These are phyloP conservation scores for Delonix regia DNA, from an alignment of 306 rosid genomes.

Conservation along the genomic window DNA sequence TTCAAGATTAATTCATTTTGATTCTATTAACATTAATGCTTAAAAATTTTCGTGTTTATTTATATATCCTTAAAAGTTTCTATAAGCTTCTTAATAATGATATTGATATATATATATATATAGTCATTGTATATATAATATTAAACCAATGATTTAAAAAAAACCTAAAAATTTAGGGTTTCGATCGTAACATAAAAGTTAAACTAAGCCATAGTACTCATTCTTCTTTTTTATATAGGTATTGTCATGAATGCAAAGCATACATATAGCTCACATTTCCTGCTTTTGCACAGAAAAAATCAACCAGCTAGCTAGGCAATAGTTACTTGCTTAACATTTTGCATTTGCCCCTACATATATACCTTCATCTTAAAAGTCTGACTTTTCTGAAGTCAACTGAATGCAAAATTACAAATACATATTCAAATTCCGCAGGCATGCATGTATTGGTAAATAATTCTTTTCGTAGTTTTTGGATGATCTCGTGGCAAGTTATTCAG, in stretches of 20 bases:
- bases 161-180: background rate
- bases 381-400: background rate
- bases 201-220: background rate
- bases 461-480: constrained; percentile 37
- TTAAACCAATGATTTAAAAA: too few relatives aligned
- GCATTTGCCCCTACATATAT: background rate
- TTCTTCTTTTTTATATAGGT: too few relatives aligned
- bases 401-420: constrained; percentile 43
- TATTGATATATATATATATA: too few relatives aligned
- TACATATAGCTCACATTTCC: too few relatives aligned
- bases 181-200: background rate
- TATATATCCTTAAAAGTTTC: too few relatives aligned
- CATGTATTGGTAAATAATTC: constrained; percentile 35
- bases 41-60: too few relatives aligned
- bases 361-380: background rate
- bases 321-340: background rate
- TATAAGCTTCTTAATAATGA: too few relatives aligned
- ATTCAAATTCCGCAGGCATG: constrained; percentile 28
- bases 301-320: background rate
- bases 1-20: too few relatives aligned
- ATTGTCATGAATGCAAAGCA: too few relatives aligned
- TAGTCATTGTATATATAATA: too few relatives aligned
- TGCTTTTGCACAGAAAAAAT: too few relatives aligned
- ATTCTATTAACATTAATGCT: too few relatives aligned
- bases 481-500: constrained; percentile 44